Evolutionary conservation across 2,329 filamentous ascomycete species (phyloP), one percentile per base, ranked within the genome.

Genomic region (Plenodomus biglobosus): DNA sequence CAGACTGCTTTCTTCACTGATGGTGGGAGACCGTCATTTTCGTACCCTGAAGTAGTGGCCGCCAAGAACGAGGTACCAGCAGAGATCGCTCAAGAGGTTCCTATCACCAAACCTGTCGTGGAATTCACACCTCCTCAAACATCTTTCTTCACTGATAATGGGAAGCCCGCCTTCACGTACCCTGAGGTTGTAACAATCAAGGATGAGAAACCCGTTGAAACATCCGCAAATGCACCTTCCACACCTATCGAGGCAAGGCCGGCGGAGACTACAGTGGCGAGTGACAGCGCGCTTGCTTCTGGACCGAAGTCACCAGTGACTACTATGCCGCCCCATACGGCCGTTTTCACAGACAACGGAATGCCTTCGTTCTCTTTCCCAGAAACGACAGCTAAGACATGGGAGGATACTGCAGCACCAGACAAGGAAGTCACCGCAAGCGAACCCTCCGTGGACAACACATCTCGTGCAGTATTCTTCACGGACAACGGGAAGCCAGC

Each of bases 1-100:
- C 51, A 42, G 11, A 53, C 47, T 5, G 40, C 19, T 0, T 46
- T 44, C 45, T 54, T 54, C 13, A 42, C 42, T 18, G 52, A 54
- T 16, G 16, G 39, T 18, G 52, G 52, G 4, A 52, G 43, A 20
- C 52, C 52, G 3, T 16, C 44, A 3, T 54, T 54, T 27, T 18
- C 36, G 1, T 48, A 41, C 21, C 38, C 45, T 16, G 16, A 30
- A 13, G 20, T 21, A 2, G n/a, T 22, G 27, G 5, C 42, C 2
- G 35, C 22, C 8, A 34, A 40, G 0, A 15, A n/a, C 2, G 13
- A 37, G 21, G 18, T 13, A 8, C 27, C 8, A 15, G 16, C 15
- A 2, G 3, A 36, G 16, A 11, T 7, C 15, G 40, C 11, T 8
- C 38, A 44, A 36, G 35, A 37, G 8, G 13, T 18, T 8, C 3